A percentile compares a stretch with the other conserved stretches of the same genome.
Evolutionary conservation across 1,139 yeast species (phyloP).

Genomic region (Chernovozyma sophiae-reginae): DNA sequence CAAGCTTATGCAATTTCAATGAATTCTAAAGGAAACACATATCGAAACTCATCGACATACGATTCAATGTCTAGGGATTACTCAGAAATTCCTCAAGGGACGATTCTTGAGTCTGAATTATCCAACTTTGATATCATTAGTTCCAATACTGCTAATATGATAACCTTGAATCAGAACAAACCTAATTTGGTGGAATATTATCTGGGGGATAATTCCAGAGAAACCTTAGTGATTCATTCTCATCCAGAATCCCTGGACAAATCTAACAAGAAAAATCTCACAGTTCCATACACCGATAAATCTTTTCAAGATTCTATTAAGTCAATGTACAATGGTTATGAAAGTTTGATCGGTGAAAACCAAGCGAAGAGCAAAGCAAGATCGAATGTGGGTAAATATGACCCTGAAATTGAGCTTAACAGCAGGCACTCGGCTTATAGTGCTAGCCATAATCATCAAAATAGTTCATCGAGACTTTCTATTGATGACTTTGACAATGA

Average conservation of each 20-base stretch:
- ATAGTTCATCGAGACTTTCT: not conserved
- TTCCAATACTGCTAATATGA: constrained; percentile 30
- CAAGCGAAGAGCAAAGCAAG: not conserved
- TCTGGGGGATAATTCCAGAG: constrained; percentile 20
- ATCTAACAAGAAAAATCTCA: not conserved
- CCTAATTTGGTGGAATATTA: constrained; percentile 23
- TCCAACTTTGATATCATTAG: constrained; percentile 31
- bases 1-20: not conserved
- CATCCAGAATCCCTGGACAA: constrained; percentile 1
- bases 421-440: not conserved
- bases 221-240: constrained; percentile 17
- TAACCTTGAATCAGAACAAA: constrained; percentile 19
- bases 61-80: constrained; percentile 3
- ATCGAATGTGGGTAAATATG: not conserved
- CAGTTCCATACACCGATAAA: not conserved
- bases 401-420: not conserved
- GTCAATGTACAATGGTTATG: constrained; percentile 23
- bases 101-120: constrained; percentile 18
- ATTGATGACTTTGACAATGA: constrained; percentile 1
- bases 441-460: not conserved
- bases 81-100: not conserved
- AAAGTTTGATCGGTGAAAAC: constrained; percentile 8
- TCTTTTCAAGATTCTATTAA: constrained; percentile 14
- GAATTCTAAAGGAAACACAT: not conserved
- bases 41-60: constrained; percentile 1